Conservation (phyloP, 2,329 filamentous ascomycete species). For the Stachybotrys chartarum region DNA sequence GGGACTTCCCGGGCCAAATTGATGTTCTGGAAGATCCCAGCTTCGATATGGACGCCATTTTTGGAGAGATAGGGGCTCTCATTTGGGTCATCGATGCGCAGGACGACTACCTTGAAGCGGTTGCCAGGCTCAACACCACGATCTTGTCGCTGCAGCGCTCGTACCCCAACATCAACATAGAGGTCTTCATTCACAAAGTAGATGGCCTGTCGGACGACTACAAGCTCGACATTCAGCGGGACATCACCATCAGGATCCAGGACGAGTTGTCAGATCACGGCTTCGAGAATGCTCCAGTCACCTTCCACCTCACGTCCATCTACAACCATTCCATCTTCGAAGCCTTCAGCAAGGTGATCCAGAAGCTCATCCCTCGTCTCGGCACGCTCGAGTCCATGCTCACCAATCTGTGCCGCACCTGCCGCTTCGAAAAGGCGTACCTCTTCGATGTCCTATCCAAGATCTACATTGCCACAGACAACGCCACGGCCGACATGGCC, state of each 20-base stretch:
- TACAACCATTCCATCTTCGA: conserved; percentile 99
- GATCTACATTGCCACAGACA: conserved; percentile 97
- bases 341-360: conserved; percentile 96
- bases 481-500: conserved; percentile 84
- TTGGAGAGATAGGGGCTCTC: conserved; percentile 85
- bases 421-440: conserved; percentile 95
- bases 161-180: conserved; percentile 91
- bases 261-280: conserved; percentile 92
- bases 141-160: conserved; percentile 82
- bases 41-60: conserved; percentile 89
- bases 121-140: conserved; percentile 77
- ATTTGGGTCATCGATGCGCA: conserved; percentile 99
- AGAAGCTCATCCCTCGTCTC: conserved; percentile 90
- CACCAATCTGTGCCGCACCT: conserved; percentile 87
- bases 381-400: conserved; percentile 90
- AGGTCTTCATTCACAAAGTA: conserved; percentile 98
- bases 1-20: conserved; percentile 94
- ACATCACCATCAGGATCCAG: conserved; percentile 93
- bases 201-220: conserved; percentile 97
- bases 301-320: conserved; percentile 94
- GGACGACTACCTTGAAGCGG: conserved; percentile 92
- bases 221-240: conserved; percentile 89
- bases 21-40: conserved; percentile 80
- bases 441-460: conserved; percentile 97
- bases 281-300: conserved; percentile 87